Conservation (phyloP, 139 green algal genomes). For the Zygnema circumcarinatum region DNA sequence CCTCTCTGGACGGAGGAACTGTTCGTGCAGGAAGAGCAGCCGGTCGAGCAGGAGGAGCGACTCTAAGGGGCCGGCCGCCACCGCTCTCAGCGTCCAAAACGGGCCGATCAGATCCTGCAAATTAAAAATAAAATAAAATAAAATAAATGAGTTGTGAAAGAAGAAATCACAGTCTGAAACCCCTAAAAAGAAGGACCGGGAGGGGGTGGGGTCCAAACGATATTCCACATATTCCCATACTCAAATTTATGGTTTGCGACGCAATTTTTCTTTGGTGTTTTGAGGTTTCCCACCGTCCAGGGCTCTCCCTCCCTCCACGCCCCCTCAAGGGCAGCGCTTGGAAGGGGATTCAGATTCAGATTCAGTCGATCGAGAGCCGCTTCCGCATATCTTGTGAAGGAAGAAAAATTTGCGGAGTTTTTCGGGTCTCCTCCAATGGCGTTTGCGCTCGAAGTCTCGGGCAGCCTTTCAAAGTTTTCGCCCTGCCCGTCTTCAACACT, state of each 20-base stretch:
- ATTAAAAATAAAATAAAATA: conserved; percentile 15
- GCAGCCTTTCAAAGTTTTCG: too few species aligned
- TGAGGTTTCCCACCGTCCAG: too few species aligned
- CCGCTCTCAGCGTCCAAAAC: conserved; percentile 48
- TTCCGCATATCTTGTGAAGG: background rate
- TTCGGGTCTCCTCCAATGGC: too few species aligned
- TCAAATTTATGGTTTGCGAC: too few species aligned
- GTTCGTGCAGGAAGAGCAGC: conserved; percentile 42
- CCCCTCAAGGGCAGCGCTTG: background rate
- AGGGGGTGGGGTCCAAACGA: too few species aligned
- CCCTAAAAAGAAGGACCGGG: background rate
- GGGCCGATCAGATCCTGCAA: conserved; percentile 10
- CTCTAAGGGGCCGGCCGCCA: conserved; percentile 29
- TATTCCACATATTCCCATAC: too few species aligned
- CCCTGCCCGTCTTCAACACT: too few species aligned
- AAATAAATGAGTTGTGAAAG: background rate
- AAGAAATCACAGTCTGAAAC: background rate
- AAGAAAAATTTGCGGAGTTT: too few species aligned
- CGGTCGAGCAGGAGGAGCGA: conserved; percentile 43
- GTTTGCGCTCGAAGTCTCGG: too few species aligned
- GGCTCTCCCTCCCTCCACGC: background rate
- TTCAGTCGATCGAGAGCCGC: background rate
- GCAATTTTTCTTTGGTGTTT: too few species aligned
- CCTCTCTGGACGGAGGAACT: background rate
- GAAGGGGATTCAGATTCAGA: background rate